Percentiles rank a stretch among this genome's conserved stretches.
phyloP scores from a whole-genome alignment of 306 rosid species.

The Ormosia emarginata region DNA sequence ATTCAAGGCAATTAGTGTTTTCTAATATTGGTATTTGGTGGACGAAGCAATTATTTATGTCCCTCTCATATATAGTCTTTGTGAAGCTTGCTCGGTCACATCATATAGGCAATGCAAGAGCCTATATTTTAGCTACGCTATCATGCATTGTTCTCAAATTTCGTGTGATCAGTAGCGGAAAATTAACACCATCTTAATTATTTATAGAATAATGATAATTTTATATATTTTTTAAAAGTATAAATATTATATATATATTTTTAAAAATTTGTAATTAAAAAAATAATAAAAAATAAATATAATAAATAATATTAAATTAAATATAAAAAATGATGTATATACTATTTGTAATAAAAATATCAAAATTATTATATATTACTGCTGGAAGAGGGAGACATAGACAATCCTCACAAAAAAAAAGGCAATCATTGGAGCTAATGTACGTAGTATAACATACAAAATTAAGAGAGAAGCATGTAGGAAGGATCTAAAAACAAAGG shows the following conservation, averaged over 20 bases:
- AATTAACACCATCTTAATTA: background rate
- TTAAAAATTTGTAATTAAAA: no score
- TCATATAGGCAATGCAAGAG: slow-evolving; percentile 17
- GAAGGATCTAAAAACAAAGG: background rate
- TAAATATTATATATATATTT: no score
- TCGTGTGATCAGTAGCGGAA: background rate
- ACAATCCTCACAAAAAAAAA: slow-evolving; percentile 20
- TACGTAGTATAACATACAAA: background rate
- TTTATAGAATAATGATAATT: no score
- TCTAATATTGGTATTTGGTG: background rate
- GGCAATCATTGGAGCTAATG: slow-evolving; percentile 25
- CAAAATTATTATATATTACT: background rate
- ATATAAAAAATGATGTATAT: no score
- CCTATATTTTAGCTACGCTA: background rate
- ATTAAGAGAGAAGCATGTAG: background rate
- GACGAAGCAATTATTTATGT: background rate
- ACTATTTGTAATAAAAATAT: no score
- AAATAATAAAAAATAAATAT: no score
- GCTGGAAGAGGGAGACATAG: background rate
- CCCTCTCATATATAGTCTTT: background rate
- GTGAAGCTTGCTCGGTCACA: slow-evolving; percentile 35
- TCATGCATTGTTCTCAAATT: background rate
- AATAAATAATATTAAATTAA: no score
- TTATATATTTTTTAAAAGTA: no score
- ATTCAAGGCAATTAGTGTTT: background rate